These are phyloP conservation scores for Leccinum arenicola DNA, from an alignment of 768 basidiomycete species.

Conservation along the genomic window DNA sequence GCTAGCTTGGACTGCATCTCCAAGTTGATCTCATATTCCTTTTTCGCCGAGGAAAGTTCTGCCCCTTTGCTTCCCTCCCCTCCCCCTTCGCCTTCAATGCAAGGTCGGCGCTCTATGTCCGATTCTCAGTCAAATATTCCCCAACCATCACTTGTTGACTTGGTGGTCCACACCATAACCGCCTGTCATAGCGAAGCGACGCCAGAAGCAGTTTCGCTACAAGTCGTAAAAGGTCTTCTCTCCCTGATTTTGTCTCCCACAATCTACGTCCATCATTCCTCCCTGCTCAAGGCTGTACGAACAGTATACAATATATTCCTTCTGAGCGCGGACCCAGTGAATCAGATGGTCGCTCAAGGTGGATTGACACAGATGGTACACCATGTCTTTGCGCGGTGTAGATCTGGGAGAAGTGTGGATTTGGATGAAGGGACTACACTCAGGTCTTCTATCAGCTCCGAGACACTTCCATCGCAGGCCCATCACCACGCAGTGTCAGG, in stretches of 20 bases:
- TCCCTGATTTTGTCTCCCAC: conserved; percentile 84
- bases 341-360: conserved; percentile 98
- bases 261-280: conserved; percentile 91
- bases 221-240: conserved; percentile 94
- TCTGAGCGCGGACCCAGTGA: conserved; percentile 83
- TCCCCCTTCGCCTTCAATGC: conserved; percentile 64
- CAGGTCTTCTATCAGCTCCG: conserved; percentile 24
- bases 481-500: conserved; percentile 5
- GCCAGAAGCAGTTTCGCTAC: conserved; percentile 87
- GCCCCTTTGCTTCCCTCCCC: conserved; percentile 58
- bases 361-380: conserved; percentile 98
- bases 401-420: conserved; percentile 30
- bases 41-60: conserved; percentile 75
- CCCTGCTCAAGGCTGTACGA: conserved; percentile 90
- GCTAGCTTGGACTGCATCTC: conserved; percentile 97
- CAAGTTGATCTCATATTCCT: conserved; percentile 96
- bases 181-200: conserved; percentile 86
- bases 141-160: conserved; percentile 80
- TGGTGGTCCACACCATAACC: conserved; percentile 93
- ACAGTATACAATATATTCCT: conserved; percentile 99
- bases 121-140: conserved; percentile 50
- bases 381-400: conserved; percentile 88
- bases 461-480: conserved; percentile 13
- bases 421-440: conserved; percentile 15
- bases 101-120: conserved; percentile 40